phyloP scores from a whole-genome alignment of 805 yeast species.

The Candida odintsovae region DNA sequence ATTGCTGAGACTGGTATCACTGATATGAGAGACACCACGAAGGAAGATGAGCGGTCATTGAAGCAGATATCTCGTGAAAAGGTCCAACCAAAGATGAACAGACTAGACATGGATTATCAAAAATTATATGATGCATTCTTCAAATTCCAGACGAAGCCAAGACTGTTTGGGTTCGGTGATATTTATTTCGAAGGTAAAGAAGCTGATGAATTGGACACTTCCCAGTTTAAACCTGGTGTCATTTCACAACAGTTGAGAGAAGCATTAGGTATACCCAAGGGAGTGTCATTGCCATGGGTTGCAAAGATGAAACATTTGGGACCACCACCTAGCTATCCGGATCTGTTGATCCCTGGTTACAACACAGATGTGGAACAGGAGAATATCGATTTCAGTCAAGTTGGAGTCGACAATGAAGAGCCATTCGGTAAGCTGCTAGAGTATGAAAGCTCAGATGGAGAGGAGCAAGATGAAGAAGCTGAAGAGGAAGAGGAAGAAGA shows the following conservation, averaged over 20 bases:
- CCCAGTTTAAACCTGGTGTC: conserved; percentile 57
- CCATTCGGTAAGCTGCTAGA: conserved; percentile 29
- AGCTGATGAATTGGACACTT: conserved; percentile 37
- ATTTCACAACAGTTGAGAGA: conserved; percentile 53
- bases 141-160: conserved; percentile 72
- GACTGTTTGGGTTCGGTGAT: conserved; percentile 65
- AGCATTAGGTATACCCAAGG: conserved; percentile 64
- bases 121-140: conserved; percentile 83
- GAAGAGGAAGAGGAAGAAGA: conserved; percentile 16
- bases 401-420: conserved; percentile 11
- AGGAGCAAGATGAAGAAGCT: conserved; percentile 20
- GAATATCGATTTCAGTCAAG: conserved; percentile 24
- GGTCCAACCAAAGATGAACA: conserved; percentile 86
- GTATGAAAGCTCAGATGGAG: conserved; percentile 19
- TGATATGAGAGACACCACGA: conserved; percentile 68
- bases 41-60: conserved; percentile 45
- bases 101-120: conserved; percentile 79
- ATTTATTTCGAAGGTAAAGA: conserved; percentile 76
- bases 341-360: conserved; percentile 50
- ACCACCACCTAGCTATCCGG: conserved; percentile 77
- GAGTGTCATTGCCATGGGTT: conserved; percentile 64
- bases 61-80: conserved; percentile 74
- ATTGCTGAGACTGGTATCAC: conserved; percentile 80
- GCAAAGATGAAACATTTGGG: conserved; percentile 63
- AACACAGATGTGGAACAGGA: conserved; percentile 38